Conservation (phyloP, 2,329 filamentous ascomycete species). For the Aspergillus sergii region DNA sequence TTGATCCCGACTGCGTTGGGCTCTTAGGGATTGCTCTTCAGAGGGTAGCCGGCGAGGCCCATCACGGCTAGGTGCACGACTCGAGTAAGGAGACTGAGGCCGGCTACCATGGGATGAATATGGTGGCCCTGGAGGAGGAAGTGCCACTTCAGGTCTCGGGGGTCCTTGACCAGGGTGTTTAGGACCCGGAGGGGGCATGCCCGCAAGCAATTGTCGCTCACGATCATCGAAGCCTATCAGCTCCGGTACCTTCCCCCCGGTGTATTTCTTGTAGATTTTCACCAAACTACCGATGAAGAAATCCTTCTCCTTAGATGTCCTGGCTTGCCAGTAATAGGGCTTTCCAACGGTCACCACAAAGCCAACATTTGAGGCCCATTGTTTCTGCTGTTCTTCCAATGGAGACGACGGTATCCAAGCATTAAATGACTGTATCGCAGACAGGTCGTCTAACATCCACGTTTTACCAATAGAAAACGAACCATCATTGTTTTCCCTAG, state of each 20-base stretch:
- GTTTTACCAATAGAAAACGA: slow-evolving; percentile 98
- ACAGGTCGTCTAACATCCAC: slow-evolving; percentile 92
- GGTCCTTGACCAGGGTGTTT: slow-evolving; percentile 27
- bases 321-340: slow-evolving; percentile 95
- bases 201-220: slow-evolving; percentile 75
- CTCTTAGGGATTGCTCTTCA: slow-evolving; percentile 40
- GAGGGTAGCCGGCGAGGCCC: slow-evolving; percentile 35
- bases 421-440: slow-evolving; percentile 79
- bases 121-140: slow-evolving; percentile 32
- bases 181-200: slow-evolving; percentile 40
- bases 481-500: slow-evolving; percentile 90
- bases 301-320: slow-evolving; percentile 93
- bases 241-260: slow-evolving; percentile 77
- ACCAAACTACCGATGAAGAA: slow-evolving; percentile 96
- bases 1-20: slow-evolving; percentile 44
- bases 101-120: slow-evolving; percentile 30
- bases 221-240: slow-evolving; percentile 79
- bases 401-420: slow-evolving; percentile 60
- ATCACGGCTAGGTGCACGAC: slow-evolving; percentile 42
- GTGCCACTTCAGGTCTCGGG: slow-evolving; percentile 24
- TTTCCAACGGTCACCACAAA: slow-evolving; percentile 90
- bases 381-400: slow-evolving; percentile 62
- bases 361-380: slow-evolving; percentile 81
- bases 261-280: slow-evolving; percentile 97
- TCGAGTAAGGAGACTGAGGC: slow-evolving; percentile 34